These are phyloP conservation scores for Ogataea nonfermentans DNA, from an alignment of 805 yeast genomes.

Conservation along the genomic window DNA sequence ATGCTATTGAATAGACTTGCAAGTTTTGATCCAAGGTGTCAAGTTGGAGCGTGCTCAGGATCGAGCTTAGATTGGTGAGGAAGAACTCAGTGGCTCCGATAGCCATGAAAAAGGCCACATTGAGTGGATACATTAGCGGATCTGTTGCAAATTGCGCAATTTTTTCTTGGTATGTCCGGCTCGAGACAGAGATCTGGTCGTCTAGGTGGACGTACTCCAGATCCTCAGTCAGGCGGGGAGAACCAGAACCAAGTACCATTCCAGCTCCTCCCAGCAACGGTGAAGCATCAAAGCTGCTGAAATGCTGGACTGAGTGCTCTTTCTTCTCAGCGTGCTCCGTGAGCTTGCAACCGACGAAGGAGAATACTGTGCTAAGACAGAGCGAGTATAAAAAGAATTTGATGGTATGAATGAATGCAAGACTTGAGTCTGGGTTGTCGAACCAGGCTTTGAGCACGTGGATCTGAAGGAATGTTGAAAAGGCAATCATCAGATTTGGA, in stretches of 20 bases:
- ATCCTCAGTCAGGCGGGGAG: conserved; percentile 19
- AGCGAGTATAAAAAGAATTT: conserved; percentile 24
- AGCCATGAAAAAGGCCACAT: conserved; percentile 61
- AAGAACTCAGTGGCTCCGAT: conserved; percentile 87
- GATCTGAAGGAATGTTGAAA: conserved; percentile 33
- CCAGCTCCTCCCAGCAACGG: conserved; percentile 35
- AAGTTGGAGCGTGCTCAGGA: conserved; percentile 25
- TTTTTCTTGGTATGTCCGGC: conserved; percentile 13
- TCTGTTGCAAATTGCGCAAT: conserved; percentile 34
- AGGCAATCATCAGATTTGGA: conserved; percentile 52
- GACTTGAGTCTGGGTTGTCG: conserved; percentile 15
- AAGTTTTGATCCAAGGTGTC: conserved; percentile 23
- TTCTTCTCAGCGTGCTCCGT: conserved; percentile 27
- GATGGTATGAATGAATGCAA: conserved; percentile 23
- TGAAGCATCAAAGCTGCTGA: conserved; percentile 33
- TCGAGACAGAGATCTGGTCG: conserved; percentile 23
- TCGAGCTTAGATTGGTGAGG: conserved; percentile 71
- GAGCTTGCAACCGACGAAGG: conserved; percentile 30
- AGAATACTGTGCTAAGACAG: conserved; percentile 17
- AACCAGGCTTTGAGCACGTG: conserved; percentile 24
- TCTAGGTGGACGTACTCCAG: conserved; percentile 32
- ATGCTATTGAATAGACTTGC: conserved; percentile 48
- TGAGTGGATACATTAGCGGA: conserved; percentile 61
- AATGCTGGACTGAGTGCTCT: conserved; percentile 25
- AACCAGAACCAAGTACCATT: conserved; percentile 31